These are phyloP conservation scores for Wickerhamiella slavikovae DNA, from an alignment of 805 yeast genomes.

Conservation along the genomic window DNA sequence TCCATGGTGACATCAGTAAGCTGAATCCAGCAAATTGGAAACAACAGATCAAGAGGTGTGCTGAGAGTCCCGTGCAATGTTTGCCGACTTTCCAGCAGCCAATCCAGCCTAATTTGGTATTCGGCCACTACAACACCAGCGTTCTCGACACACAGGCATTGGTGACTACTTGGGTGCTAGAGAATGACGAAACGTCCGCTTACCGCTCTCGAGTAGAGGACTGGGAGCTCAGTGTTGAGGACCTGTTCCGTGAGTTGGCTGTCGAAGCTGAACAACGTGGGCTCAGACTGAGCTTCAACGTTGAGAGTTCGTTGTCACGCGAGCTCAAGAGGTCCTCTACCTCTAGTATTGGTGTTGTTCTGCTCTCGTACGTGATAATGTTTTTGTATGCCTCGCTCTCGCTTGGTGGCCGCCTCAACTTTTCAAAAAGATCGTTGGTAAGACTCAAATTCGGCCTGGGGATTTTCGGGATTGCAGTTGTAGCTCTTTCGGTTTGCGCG, in stretches of 20 bases:
- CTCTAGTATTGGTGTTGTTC: conserved; percentile 51
- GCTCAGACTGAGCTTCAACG: conserved; percentile 47
- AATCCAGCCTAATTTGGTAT: conserved; percentile 44
- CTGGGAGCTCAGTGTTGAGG: conserved; percentile 60
- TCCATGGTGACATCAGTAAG: conserved; percentile 35
- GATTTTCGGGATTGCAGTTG: conserved; percentile 64
- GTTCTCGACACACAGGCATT: conserved; percentile 43
- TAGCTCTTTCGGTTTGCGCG: conserved; percentile 56
- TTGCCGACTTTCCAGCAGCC: conserved; percentile 87
- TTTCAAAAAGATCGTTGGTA: conserved; percentile 15
- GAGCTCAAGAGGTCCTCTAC: conserved; percentile 69
- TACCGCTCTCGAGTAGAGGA: conserved; percentile 16
- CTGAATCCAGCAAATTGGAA: conserved; percentile 38
- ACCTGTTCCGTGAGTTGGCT: conserved; percentile 21
- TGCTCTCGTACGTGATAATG: conserved; percentile 66
- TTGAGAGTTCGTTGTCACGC: conserved; percentile 67
- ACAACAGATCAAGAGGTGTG: conserved; percentile 32
- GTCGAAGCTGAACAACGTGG: conserved; percentile 30
- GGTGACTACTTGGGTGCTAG: conserved; percentile 50
- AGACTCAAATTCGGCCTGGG: conserved; percentile 58
- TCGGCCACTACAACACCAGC: conserved; percentile 29
- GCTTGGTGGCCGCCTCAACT: conserved; percentile 34
- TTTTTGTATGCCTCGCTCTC: conserved; percentile 74
- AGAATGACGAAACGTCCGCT: conserved; percentile 25
- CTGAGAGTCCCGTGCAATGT: conserved; percentile 71